Percentiles rank a stretch among this genome's conserved stretches.
Conservation (phyloP, 2,329 filamentous ascomycete genomes). For the Rhinocladiella mackenziei region DNA sequence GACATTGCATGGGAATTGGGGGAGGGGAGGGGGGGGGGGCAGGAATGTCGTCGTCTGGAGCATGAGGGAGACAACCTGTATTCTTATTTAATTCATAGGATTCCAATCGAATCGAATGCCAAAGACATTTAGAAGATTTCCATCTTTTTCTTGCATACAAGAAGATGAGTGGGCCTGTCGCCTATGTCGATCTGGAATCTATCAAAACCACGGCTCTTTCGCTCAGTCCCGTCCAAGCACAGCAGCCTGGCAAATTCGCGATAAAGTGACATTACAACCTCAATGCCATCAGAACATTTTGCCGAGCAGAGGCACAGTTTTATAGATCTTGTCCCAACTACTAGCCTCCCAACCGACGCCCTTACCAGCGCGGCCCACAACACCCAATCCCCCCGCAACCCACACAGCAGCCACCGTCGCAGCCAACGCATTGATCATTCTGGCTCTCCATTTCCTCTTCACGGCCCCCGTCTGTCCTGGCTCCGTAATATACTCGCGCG, state of each 20-base stretch:
- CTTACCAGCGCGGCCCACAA: conserved; percentile 68
- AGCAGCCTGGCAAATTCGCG: neutral
- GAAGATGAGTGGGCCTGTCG: too few species aligned
- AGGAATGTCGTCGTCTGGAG: too few species aligned
- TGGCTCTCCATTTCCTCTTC: conserved; percentile 62
- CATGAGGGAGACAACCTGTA: too few species aligned
- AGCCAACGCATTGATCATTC: conserved; percentile 64
- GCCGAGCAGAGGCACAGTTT: conserved; percentile 55
- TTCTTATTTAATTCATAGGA: too few species aligned
- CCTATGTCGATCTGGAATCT: too few species aligned
- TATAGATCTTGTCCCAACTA: conserved; percentile 72
- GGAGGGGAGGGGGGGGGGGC: too few species aligned
- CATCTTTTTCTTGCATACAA: too few species aligned
- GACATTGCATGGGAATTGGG: too few species aligned
- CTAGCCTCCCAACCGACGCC: conserved; percentile 74
- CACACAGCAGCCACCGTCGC: conserved; percentile 62
- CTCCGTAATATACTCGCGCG: conserved; percentile 53
- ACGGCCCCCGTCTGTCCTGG: conserved; percentile 38
- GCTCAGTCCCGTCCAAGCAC: too few species aligned
- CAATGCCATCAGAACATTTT: conserved; percentile 42
- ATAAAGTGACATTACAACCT: conserved; percentile 8
- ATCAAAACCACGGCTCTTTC: too few species aligned
- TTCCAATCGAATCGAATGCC: too few species aligned
- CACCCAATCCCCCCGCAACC: conserved; percentile 74
- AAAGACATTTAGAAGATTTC: too few species aligned